Base-by-base conservation (phyloP, 2,329 filamentous ascomycete genomes). In the Fusarium haematococcum region DNA sequence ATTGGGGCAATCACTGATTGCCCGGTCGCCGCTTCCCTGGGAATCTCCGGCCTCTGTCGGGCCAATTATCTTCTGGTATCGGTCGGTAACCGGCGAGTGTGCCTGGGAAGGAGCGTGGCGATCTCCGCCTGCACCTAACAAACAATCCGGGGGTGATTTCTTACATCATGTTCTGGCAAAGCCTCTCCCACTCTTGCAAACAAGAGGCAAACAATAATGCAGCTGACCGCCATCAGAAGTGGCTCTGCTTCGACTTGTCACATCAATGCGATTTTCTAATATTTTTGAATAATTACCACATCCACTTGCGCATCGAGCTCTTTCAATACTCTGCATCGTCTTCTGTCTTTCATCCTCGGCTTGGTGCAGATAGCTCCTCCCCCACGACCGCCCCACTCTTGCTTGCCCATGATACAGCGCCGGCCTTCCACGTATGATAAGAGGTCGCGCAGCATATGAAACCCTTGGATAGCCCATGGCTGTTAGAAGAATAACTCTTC, bases 31-130 rank as follows among this genome's bases (percentile, higher is more conserved):
- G 50, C 50, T 54, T 54, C 50, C 50, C 50, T 54, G 50, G 50
- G 27, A 54, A 20, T 30, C 52, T 52, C 62, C 54, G 45, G 35
- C 45, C 48, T 32, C 56, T 25, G 18, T 60, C 23, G 56, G 48
- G 16, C 73, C 70, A 71, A 71, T 74, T 45, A 66, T 13, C 41
- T 45, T 43, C 27, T 27, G 58, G 30, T 27, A 58, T 43, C 68
- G 64, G 32, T 71, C 71, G 71, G 71, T 69, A 74, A 63, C 63
- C 68, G 62, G 71, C 71, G 71, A 65, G 30, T 52, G 52, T 60
- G 56, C 57, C 30, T 63, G 50, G 16, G 62, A 58, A 68, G 77
- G 77, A 77, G 70, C 67, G 81, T 82, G 81, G 81, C 81, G 80
- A 82, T 79, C 79, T 82, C 80, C 80, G 80, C 73, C 59, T 58